Evolutionary conservation across 2,329 filamentous ascomycete species (phyloP), one percentile per base, ranked within the genome.

Genomic region (Lachnellula subtilissima): DNA sequence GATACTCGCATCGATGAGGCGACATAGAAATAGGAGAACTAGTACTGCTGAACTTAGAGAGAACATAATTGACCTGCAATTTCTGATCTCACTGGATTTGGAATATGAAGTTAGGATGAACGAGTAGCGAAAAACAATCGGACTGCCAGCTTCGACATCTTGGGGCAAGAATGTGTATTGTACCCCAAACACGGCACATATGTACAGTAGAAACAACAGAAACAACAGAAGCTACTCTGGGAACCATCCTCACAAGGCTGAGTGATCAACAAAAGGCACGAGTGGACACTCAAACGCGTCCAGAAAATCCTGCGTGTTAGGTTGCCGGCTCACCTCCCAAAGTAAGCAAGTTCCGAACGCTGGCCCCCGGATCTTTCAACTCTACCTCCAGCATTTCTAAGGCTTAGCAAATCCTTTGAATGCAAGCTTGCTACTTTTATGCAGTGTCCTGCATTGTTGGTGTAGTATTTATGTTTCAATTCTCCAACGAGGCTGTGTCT

Each of bases 61-160:
- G 42, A 52, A 5, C 55, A 57, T 57, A 11, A 37, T 43, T 48
- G 43, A 32, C 28, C 28, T 32, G 28, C 28, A 32, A 32, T 32
- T 32, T 11, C 28, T 9, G 28, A 32, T 32, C 28, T 11, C 11
- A 11, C 11, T 11, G 3, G 8, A 11, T 3, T 32, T 11, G 3
- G 9, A 11, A 32, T 32, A 11, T 11, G 37, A 15, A 40, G 6
- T 1, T 40, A 40, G 15, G 7, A 17, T 3, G 37, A 40, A 40
- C n/a, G 37, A 40, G 2, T 40, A 15, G 15, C 17, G 37, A 40
- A 40, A 39, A 40, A 17, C 5, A 17, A 17, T 40, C n/a, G 14
- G 37, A 40, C 37, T 32, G 9, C 9, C 9, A 32, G 28, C 28
- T 32, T 32, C 28, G 9, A 32, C 28, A 32, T 11, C 28, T 11